phyloP scores from a whole-genome alignment of 179 eudicot species.

The Beta corolliflora region DNA sequence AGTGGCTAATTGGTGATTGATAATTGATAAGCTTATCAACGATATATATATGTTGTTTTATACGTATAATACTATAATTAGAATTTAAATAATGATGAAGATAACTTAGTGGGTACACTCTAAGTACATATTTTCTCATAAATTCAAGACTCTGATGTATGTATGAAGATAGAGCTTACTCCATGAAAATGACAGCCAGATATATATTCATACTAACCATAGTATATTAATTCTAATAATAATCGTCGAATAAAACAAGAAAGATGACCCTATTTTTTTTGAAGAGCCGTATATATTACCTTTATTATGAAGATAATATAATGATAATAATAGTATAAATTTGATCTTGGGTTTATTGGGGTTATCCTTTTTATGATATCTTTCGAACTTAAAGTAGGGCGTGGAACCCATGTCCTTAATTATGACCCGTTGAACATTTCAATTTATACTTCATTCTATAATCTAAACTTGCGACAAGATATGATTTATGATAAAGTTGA shows the following conservation, averaged over 20 bases:
- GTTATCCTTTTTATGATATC: too few species aligned
- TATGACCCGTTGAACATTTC: not conserved
- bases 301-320: not conserved
- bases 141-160: conserved; percentile 11
- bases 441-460: not conserved
- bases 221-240: not conserved
- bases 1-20: not conserved
- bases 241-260: not conserved
- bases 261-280: not conserved
- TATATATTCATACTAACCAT: conserved; percentile 5
- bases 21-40: not conserved
- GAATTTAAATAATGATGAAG: not conserved
- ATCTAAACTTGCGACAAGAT: not conserved
- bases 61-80: not conserved
- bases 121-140: not conserved
- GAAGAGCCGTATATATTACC: conserved; percentile 4
- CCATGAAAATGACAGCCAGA: conserved; percentile 25
- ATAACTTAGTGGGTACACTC: conserved; percentile 1
- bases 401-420: conserved; percentile 16
- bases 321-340: not conserved
- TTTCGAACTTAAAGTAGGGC: too few species aligned
- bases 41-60: not conserved
- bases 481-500: not conserved
- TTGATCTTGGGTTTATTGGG: too few species aligned
- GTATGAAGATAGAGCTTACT: conserved; percentile 6